A percentile compares a stretch with the other conserved stretches of the same genome.
Conservation (phyloP, 805 yeast species). For the Wickerhamiella siamensis region DNA sequence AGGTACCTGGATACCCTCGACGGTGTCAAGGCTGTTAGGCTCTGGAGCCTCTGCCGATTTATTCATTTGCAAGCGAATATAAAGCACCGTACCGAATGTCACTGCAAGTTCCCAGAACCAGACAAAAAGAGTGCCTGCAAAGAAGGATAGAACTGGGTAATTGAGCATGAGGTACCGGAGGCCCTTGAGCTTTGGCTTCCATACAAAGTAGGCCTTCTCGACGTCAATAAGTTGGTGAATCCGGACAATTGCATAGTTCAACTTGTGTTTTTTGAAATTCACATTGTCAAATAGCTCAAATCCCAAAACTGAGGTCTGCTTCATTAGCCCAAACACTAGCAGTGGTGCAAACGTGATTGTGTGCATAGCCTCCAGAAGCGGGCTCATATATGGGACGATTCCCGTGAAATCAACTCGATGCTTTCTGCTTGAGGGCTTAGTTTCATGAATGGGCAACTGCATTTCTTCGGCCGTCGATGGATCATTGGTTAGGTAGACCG, state of each 20-base stretch:
- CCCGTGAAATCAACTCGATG: too few relatives aligned
- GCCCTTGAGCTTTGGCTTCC: constrained; percentile 9
- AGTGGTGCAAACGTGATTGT: constrained; percentile 20
- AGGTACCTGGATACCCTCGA: not conserved
- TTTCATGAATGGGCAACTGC: too few relatives aligned
- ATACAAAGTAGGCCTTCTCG: constrained; percentile 3
- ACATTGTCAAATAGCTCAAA: constrained; percentile 16
- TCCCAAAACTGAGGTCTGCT: constrained; percentile 17
- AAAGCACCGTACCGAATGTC: constrained; percentile 3
- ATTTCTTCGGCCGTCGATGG: too few relatives aligned
- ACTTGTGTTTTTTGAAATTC: not conserved
- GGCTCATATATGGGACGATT: constrained; percentile 22
- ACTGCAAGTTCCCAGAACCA: constrained; percentile 11
- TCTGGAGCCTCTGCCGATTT: not conserved
- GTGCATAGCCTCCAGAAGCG: constrained; percentile 18
- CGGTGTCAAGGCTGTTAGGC: not conserved
- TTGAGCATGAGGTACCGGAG: constrained; percentile 9
- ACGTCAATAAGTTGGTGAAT: not conserved
- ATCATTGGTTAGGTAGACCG: constrained; percentile 13
- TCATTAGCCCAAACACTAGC: constrained; percentile 18
- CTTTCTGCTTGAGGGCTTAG: too few relatives aligned
- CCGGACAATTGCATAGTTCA: not conserved
- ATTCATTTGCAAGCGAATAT: not conserved
- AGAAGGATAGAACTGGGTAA: constrained; percentile 9
- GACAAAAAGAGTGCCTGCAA: constrained; percentile 6